These are phyloP conservation scores for Hemileccinum rubropunctum DNA, from an alignment of 768 basidiomycete species.

Conservation along the genomic window DNA sequence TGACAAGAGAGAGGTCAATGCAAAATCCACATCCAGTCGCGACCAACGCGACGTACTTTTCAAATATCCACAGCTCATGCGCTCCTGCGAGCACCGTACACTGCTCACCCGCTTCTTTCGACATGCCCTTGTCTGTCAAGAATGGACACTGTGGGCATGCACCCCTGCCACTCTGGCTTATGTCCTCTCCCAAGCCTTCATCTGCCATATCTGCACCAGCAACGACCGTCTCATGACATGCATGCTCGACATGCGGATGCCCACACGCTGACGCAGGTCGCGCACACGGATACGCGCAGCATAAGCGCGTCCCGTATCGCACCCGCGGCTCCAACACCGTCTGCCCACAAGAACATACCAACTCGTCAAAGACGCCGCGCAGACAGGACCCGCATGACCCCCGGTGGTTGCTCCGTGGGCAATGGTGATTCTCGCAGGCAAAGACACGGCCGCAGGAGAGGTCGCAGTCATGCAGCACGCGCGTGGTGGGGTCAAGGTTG, in stretches of 20 bases:
- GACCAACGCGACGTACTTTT: constrained; percentile 47
- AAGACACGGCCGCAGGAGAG: constrained; percentile 72
- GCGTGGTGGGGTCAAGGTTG: constrained; percentile 48
- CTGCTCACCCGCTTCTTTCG: constrained; percentile 81
- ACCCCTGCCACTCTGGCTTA: not conserved
- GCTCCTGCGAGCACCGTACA: constrained; percentile 76
- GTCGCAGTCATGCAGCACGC: constrained; percentile 82
- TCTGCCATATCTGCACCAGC: constrained; percentile 26
- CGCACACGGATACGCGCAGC: constrained; percentile 79
- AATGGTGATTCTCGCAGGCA: constrained; percentile 74
- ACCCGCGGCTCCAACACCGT: constrained; percentile 88
- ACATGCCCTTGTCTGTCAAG: constrained; percentile 79
- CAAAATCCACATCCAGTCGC: not conserved
- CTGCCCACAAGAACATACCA: constrained; percentile 81
- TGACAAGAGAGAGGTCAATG: not conserved
- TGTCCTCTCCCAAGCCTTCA: constrained; percentile 9
- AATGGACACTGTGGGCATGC: constrained; percentile 86
- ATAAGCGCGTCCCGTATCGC: constrained; percentile 77
- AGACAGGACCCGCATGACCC: constrained; percentile 83
- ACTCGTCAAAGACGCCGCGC: constrained; percentile 89
- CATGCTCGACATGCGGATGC: constrained; percentile 73
- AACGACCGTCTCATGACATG: constrained; percentile 65
- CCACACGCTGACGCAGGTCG: constrained; percentile 73
- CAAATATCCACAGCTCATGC: constrained; percentile 86
- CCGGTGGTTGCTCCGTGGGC: constrained; percentile 77